A percentile compares a stretch with the other conserved stretches of the same genome.
These are phyloP conservation scores for Sechiopsis laciniata DNA, from an alignment of 306 rosid species.

Conservation along the genomic window DNA sequence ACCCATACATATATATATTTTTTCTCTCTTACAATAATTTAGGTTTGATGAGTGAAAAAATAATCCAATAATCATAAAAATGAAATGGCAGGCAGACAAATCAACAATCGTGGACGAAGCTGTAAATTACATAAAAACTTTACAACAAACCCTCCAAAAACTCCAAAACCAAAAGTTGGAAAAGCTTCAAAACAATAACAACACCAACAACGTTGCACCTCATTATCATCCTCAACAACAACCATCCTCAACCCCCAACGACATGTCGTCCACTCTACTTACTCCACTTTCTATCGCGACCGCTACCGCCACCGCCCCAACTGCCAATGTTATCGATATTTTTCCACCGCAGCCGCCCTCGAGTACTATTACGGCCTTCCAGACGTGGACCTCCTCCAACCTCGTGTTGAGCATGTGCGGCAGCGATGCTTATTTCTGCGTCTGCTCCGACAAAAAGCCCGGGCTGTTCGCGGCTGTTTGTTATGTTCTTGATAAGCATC, in stretches of 20 bases:
- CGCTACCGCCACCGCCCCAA: neutral
- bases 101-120: slow-evolving; percentile 51
- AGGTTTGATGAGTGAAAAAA: neutral
- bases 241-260: slow-evolving; percentile 26
- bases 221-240: neutral
- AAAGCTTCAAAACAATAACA: slow-evolving; percentile 15
- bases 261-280: slow-evolving; percentile 1
- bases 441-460: slow-evolving; percentile 37
- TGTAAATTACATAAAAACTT: slow-evolving; percentile 40
- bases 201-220: neutral
- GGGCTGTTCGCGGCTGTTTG: slow-evolving; percentile 40
- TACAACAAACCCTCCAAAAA: slow-evolving; percentile 34
- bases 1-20: no score
- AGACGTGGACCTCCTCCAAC: slow-evolving; percentile 53
- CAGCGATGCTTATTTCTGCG: slow-evolving; percentile 46
- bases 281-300: neutral
- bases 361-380: slow-evolving; percentile 21
- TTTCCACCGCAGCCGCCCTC: neutral
- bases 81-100: neutral
- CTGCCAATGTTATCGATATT: neutral
- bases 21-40: no score
- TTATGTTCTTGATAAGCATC: slow-evolving; percentile 50
- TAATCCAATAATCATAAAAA: neutral
- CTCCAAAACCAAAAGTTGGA: slow-evolving; percentile 49
- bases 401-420: slow-evolving; percentile 47